Evolutionary conservation across 495 filamentous ascomycete species (phyloP).

Genomic region (Durotheca rogersii): DNA sequence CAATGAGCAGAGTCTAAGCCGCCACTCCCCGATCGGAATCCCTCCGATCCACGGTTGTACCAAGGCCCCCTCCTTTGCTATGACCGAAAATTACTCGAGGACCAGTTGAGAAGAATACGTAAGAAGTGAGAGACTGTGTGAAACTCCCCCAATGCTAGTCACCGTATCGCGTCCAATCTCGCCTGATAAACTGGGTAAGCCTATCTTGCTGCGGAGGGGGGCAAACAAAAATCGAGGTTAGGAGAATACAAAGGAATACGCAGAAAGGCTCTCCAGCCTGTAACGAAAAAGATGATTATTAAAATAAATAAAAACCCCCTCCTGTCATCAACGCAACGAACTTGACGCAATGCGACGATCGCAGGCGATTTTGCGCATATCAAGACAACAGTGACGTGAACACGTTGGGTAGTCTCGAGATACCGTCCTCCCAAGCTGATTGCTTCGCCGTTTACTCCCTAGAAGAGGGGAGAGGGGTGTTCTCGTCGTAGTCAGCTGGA

Average conservation of each 20-base stretch:
- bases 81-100: slow-evolving; percentile 21
- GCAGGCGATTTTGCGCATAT: slow-evolving; percentile 6
- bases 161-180: slow-evolving; percentile 22
- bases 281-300: too few species aligned
- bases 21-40: slow-evolving; percentile 13
- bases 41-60: slow-evolving; percentile 21
- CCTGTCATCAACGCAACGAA: too few species aligned
- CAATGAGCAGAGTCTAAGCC: slow-evolving; percentile 32
- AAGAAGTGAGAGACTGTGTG: too few species aligned
- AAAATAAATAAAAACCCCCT: slow-evolving; percentile 13
- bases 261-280: slow-evolving; percentile 20
- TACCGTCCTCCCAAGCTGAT: neutral
- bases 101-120: too few species aligned
- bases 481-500: neutral
- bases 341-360: slow-evolving; percentile 29
- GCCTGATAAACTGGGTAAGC: slow-evolving; percentile 15
- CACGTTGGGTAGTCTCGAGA: slow-evolving; percentile 1
- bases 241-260: slow-evolving; percentile 13
- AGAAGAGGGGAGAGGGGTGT: too few species aligned
- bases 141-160: slow-evolving; percentile 31
- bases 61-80: slow-evolving; percentile 18
- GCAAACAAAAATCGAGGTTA: slow-evolving; percentile 9
- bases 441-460: too few species aligned
- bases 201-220: too few species aligned
- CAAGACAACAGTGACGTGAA: slow-evolving; percentile 13